Evolutionary conservation across 305 asterid genomes (phyloP), one percentile per base, ranked within the genome.

Genomic region (Fraxinus paxiana): DNA sequence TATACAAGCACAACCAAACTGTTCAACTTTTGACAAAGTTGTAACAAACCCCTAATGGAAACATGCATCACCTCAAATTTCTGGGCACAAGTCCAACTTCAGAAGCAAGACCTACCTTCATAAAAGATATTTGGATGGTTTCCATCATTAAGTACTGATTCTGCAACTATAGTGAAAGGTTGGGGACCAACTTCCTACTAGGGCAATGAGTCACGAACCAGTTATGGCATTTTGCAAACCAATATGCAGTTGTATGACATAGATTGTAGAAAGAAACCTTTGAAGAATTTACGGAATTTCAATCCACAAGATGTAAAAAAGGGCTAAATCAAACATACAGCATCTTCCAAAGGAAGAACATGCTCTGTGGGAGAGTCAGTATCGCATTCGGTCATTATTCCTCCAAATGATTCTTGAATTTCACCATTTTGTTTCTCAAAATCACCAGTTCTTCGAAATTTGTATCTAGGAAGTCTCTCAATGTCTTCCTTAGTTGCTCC

Each of bases 401-500:
- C 99, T 75, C 98, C 97, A 87, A 88, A 91, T 73, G 97, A 89
- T 85, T 89, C 98, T 90, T 94, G 92, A 75, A 91, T 92, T 86
- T 96, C 98, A 17, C 92, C 95, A 86, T 87, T 92, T 85, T 90
- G 93, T 90, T 96, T 96, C 88, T 90, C 99, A 15, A 90, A 85
- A 76, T 92, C 95, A 77, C 93, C 93, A 77, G 90, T 87, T 89
- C 87, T 91, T 48, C 89, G 90, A 69, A 94, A 96, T 67, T 85
- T 92, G 92, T 83, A 96, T 82, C 70, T 96, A 67, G 99, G 97
- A 34, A 96, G 88, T 54, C 93, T 89, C 75, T 94, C 97, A n/a
- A 96, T 92, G 79, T 92, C 99, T 83, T 96, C 98, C 90, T 92
- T 90, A 3, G 98, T 88, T 84, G 99, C 99, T 85, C 99, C 99